Base-by-base conservation (phyloP, 345 rosid species). In the Salix udensis region DNA sequence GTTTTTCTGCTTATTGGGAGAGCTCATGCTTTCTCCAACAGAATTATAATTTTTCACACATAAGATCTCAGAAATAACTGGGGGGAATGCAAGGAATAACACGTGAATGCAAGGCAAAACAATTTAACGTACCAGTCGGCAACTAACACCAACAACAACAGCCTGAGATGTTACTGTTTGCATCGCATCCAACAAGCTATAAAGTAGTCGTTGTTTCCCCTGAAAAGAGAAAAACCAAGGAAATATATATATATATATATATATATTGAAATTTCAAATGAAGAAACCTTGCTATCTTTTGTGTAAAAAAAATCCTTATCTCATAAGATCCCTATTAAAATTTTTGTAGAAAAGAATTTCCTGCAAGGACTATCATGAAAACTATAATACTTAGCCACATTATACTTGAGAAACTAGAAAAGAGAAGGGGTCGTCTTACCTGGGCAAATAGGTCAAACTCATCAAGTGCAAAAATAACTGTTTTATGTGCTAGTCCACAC, bases 391-490 rank as follows among this genome's bases (percentile, higher is more conserved):
- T n/a, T 14, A 52, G 53, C 19, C 39, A 37, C 28, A 42, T n/a
- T 30, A 24, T 78, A 72, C 55, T 34, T 40, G 50, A 46, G 50
- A 46, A 46, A 46, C 50, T 46, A 46, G 50, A 46, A 79, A 42
- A 28, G 65, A 69, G 24, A 69, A 18, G 65, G 64, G 66, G 61
- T 30, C 52, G 15, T 80, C 79, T 88, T 87, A 89, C 98, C 98
- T 91, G 98, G 74, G 94, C 92, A 85, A 95, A 95, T 83, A 84
- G 86, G 82, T 96, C 98, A 83, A 96, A 96, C 81, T 96, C 98
- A 80, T 91, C 90, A 79, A 96, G 92, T 78, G 85, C 88, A 83
- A 96, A 96, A 74, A 89, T 86, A 42, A 93, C 82, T 28, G 99
- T 96, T 84, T 91, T 96, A 86, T 96, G 98, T 10, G 98, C 94